phyloP scores from a whole-genome alignment of 1,139 yeast genomes.

The Pneumocystis carinii region DNA sequence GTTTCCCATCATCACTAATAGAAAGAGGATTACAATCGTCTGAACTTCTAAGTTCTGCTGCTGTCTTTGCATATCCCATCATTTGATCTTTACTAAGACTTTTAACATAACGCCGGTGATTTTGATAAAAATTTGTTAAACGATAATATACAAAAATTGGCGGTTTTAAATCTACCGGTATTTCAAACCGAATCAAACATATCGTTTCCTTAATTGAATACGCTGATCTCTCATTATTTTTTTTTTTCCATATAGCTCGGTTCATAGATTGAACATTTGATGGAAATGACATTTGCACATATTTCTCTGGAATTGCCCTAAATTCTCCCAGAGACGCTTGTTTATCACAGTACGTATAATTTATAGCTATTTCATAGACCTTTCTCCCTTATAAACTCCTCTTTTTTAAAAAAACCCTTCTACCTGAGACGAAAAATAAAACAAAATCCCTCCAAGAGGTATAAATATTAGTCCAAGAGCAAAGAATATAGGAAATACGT shows the following conservation, averaged over 20 bases:
- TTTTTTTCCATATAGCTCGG: conserved; percentile 3
- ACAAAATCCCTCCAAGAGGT: conserved; percentile 83
- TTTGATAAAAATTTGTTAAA: conserved; percentile 71
- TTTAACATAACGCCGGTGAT: conserved; percentile 85
- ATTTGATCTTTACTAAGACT: conserved; percentile 84
- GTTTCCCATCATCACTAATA: conserved; percentile 37
- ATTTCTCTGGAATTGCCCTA: conserved; percentile 39
- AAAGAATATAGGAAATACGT: conserved; percentile 69
- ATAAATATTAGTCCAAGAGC: conserved; percentile 68
- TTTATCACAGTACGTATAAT: conserved; percentile 59
- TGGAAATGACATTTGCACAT: conserved; percentile 14
- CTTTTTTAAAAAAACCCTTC: neutral
- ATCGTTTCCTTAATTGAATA: conserved; percentile 25
- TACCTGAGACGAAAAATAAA: conserved; percentile 51
- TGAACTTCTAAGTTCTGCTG: conserved; percentile 47
- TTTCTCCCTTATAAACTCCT: neutral
- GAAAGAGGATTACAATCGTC: conserved; percentile 82
- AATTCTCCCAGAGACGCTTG: conserved; percentile 35
- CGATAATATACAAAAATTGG: conserved; percentile 72
- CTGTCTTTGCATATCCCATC: conserved; percentile 54
- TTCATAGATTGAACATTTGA: conserved; percentile 10
- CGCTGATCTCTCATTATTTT: neutral
- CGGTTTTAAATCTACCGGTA: conserved; percentile 59
- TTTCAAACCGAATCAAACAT: conserved; percentile 64
- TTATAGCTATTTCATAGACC: conserved; percentile 66